Evolutionary conservation across 768 basidiomycete genomes (phyloP), one percentile per base, ranked within the genome.

Genomic region (Calocybe gangraenosa): DNA sequence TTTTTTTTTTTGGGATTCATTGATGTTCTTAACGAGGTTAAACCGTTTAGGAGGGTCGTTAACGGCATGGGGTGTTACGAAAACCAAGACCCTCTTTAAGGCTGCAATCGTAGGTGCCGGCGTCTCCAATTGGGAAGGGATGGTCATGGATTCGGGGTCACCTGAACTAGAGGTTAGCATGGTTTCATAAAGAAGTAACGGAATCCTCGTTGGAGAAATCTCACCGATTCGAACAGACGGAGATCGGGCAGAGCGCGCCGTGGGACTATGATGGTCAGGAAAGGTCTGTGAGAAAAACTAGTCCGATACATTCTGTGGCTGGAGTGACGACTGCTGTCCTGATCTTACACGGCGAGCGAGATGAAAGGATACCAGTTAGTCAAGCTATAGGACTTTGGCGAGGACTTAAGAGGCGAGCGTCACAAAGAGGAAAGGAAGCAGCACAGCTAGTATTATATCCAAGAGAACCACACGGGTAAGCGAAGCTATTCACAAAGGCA

Each of bases 291-390:
- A 53, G 63, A 30, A 62, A 58, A 44, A 51, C 55, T 1, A 64
- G 62, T 44, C 66, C 66, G 3, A 52, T 66, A 32, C 66, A 65
- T 39, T 53, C 50, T 38, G 64, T 78, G 7, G 58, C 66, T 15
- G 59, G 58, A 0, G 71, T 80, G 20, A 59, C 54, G 37, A 65
- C 72, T 3, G 76, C 78, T 0, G 71, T 78, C 13, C 59, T 78
- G 15, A 54, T 81, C 30, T 51, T 76, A 9, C 62, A 81, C 28
- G 80, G 81, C 0, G 71, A 73, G 37, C 69, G 65, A 44, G 80
- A 82, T 51, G 64, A 74, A 28, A 67, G 80, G 0, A 77, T 78
- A 18, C 75, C 77, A 6, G 42, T 61, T 20, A 63, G 64, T 1
- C 65, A 66, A 53, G 55, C 58, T 1, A 48, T 64, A 34, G 66